Evolutionary conservation across 1,284 basidiomycete species (phyloP), one percentile per base, ranked within the genome.

Genomic region (Leccinum cinnamomeum): DNA sequence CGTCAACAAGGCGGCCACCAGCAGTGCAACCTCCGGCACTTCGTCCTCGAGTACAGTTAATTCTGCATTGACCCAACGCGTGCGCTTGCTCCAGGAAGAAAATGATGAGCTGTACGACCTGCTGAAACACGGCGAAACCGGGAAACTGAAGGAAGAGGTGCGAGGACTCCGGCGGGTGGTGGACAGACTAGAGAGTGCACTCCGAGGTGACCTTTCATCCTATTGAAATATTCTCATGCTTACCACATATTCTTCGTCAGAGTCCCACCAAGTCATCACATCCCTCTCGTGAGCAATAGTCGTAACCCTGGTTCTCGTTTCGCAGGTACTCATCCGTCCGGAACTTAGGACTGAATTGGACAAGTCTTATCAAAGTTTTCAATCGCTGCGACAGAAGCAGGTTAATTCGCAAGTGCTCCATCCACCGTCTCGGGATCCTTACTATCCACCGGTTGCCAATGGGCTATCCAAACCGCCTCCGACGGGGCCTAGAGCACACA

Each of bases 81-180:
- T 84, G 30, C 85, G 84, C 61, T 75, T 88, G 7, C 77, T 93
- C 8, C 91, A 93, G 72, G 87, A 90, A 59, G 91, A 93, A 75
- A 93, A 93, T 63, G 90, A 93, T 65, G 91, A 93, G 65, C 69
- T 91, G 5, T 93, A 92, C 70, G 83, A 86, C 57, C 75, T 92
- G 7, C 75, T 93, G 53, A 88, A 85, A 72, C 78, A 78, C 28
- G 84, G 87, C 55, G 88, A 92, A 74, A 89, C 88, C 0, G 89
- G 89, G 2, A 84, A 82, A 69, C 71, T 92, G 62, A 91, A 91
- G 70, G 91, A 93, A 71, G 90, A 93, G 72, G 90, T 90, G 5
- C 82, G 84, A 56, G 84, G 84, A 16, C 78, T 93, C 62, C 81
- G 85, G 51, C 80, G 84, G 66, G 83, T 86, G 33, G 87, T 92